A percentile compares a stretch with the other conserved stretches of the same genome.
Conservation (phyloP, 805 yeast genomes). For the Saturnispora gosingensis region DNA sequence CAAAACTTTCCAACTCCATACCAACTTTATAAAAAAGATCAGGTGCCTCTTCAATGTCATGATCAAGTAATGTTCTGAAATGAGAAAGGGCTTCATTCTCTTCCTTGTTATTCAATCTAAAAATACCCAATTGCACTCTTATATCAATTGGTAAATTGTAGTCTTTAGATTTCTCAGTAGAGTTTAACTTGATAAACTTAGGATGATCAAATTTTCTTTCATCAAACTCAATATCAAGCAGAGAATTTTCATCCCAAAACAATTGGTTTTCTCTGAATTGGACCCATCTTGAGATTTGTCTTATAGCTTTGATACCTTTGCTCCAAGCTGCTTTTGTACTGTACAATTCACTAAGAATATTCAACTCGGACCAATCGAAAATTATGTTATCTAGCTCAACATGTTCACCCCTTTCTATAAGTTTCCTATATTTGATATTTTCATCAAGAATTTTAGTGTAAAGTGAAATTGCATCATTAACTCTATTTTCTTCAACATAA, state of each 20-base stretch:
- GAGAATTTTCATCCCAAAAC: conserved; percentile 52
- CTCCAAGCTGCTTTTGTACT: conserved; percentile 56
- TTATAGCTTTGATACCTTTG: conserved; percentile 56
- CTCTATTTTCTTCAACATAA: conserved; percentile 45
- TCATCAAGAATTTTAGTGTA: conserved; percentile 56
- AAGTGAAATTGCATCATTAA: conserved; percentile 65
- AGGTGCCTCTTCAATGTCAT: conserved; percentile 44
- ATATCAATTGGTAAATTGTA: conserved; percentile 76
- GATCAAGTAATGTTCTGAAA: conserved; percentile 49
- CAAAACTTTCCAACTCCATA: conserved; percentile 55
- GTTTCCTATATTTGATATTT: conserved; percentile 38
- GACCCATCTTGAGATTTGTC: conserved; percentile 74
- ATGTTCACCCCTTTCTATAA: conserved; percentile 16
- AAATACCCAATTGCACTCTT: conserved; percentile 66
- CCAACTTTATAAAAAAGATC: conserved; percentile 79
- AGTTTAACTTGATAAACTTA: conserved; percentile 33
- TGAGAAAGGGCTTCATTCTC: conserved; percentile 67
- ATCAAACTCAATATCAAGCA: conserved; percentile 80
- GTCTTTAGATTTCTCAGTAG: conserved; percentile 32
- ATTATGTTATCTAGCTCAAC: conserved; percentile 30
- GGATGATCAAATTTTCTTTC: conserved; percentile 46
- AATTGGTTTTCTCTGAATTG: conserved; percentile 54
- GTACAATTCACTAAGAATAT: conserved; percentile 73
- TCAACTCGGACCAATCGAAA: conserved; percentile 85
- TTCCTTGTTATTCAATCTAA: conserved; percentile 57